Conservation (phyloP, 2,329 filamentous ascomycete genomes). For the Beauveria bassiana region DNA sequence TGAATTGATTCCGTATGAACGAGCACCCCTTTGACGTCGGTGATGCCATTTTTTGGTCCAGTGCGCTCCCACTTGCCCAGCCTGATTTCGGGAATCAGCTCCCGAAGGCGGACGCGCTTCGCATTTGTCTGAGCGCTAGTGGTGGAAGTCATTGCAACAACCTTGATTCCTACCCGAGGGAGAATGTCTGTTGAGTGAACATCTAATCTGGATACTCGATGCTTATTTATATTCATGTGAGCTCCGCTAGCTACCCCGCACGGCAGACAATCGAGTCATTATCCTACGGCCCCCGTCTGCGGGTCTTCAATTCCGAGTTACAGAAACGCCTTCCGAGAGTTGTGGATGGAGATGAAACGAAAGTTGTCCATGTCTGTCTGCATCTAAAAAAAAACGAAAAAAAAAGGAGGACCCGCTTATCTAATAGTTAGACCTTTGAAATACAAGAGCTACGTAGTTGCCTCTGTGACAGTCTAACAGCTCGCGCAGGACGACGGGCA, state of each 20-base stretch:
- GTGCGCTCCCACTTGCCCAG: slow-evolving; percentile 31
- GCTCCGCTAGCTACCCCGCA: neutral
- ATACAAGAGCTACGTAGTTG: neutral
- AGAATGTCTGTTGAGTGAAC: neutral
- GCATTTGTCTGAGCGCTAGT: neutral
- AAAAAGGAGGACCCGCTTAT: too few species aligned
- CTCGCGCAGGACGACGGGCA: slow-evolving; percentile 13
- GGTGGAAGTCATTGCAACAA: neutral
- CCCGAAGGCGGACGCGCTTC: slow-evolving; percentile 23
- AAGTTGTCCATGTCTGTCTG: too few species aligned
- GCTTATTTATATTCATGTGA: neutral
- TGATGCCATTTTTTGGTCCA: slow-evolving; percentile 37
- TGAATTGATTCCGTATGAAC: slow-evolving; percentile 34
- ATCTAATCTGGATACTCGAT: neutral
- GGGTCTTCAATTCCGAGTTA: neutral
- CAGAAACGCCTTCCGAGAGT: neutral
- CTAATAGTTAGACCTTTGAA: neutral
- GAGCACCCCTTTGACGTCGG: slow-evolving; percentile 36
- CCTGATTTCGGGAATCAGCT: slow-evolving; percentile 32
- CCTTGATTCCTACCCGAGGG: neutral
- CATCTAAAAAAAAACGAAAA: too few species aligned
- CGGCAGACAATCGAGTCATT: neutral
- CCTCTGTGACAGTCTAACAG: neutral
- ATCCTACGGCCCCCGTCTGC: neutral
- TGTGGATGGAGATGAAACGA: neutral